Conservation (phyloP, 495 filamentous ascomycete genomes). For the Penicillium salamii region DNA sequence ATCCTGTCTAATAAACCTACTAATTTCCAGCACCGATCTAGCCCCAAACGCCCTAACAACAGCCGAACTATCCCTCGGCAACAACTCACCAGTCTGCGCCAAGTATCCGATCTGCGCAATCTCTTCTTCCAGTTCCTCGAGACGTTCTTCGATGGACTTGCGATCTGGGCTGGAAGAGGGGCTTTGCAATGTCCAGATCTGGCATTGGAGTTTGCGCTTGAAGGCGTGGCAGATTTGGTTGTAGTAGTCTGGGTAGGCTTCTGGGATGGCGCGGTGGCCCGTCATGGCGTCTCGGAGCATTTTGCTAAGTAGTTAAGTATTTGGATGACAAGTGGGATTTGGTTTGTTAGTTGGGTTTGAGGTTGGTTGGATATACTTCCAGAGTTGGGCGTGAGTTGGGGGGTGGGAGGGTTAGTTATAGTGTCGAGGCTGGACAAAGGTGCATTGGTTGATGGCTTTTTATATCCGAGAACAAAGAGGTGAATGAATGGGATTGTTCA, state of each 20-base stretch:
- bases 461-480: too few relatives aligned
- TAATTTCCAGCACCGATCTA: too few relatives aligned
- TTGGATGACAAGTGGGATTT: not conserved
- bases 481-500: too few relatives aligned
- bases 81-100: not conserved
- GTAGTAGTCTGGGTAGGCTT: not conserved
- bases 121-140: not conserved
- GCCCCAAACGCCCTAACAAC: too few relatives aligned
- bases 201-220: not conserved
- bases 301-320: not conserved
- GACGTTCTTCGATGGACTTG: not conserved
- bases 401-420: too few relatives aligned
- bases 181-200: not conserved
- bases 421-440: too few relatives aligned
- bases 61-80: not conserved
- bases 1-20: not conserved
- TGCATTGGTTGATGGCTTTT: too few relatives aligned
- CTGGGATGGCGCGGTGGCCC: not conserved
- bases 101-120: not conserved
- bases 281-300: too few relatives aligned
- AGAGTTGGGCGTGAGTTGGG: too few relatives aligned
- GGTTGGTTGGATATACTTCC: not conserved
- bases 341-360: not conserved
- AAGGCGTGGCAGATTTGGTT: not conserved
- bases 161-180: not conserved